A percentile compares a stretch with the other conserved stretches of the same genome.
Conservation (phyloP, 108 stramenopile species). For the Mediolabrus comicus region DNA sequence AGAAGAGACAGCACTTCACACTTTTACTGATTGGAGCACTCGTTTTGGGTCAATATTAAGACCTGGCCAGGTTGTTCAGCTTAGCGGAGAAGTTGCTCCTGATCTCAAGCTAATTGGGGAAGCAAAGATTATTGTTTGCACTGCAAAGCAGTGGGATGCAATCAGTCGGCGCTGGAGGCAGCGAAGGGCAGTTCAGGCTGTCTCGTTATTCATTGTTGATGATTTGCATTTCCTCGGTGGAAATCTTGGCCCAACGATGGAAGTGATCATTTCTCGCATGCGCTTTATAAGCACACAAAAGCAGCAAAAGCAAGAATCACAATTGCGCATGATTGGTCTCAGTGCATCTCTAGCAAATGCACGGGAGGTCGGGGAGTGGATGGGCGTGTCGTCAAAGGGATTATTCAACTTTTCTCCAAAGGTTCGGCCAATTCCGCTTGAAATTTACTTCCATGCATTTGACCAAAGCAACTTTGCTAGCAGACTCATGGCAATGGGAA, state of each 20-base stretch:
- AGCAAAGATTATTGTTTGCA: constrained; percentile 81
- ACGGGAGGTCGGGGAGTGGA: constrained; percentile 97
- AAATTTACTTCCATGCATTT: constrained; percentile 92
- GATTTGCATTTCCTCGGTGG: constrained; percentile 97
- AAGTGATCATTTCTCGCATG: constrained; percentile 96
- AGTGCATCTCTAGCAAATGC: constrained; percentile 95
- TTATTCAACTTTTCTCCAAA: constrained; percentile 96
- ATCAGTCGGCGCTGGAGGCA: constrained; percentile 95
- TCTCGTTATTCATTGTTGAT: constrained; percentile 92
- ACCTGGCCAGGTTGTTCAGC: constrained; percentile 57
- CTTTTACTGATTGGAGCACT: constrained; percentile 69
- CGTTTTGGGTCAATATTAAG: constrained; percentile 80
- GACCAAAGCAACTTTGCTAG: constrained; percentile 91
- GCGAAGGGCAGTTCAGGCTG: constrained; percentile 89
- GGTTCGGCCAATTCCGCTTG: constrained; percentile 91
- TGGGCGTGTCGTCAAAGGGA: constrained; percentile 87
- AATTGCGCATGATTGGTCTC: constrained; percentile 90
- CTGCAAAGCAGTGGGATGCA: constrained; percentile 90
- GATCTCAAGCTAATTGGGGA: constrained; percentile 81
- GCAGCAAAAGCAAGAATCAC: constrained; percentile 45
- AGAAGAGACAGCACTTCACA: constrained; percentile 77
- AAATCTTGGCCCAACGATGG: constrained; percentile 85
- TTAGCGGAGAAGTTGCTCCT: constrained; percentile 89
- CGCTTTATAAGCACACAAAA: constrained; percentile 86
- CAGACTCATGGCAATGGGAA: constrained; percentile 95